Percentiles rank a stretch among this genome's conserved stretches.
phyloP scores from a whole-genome alignment of 2,329 filamentous ascomycete genomes.

The Neopestalotiopsis sp. region DNA sequence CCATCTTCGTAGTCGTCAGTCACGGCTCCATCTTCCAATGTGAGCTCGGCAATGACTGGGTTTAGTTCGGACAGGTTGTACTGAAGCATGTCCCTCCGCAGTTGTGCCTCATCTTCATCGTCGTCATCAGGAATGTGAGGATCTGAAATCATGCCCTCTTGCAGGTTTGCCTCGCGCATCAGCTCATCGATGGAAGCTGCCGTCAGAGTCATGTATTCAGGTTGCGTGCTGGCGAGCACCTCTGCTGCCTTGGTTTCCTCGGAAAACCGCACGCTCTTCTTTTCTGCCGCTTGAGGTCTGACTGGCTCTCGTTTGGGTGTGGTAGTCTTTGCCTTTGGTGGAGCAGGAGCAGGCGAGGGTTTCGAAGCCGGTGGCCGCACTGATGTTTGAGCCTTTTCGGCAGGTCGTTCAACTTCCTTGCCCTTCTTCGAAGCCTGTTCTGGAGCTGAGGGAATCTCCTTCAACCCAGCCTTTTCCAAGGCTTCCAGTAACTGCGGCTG shows the following conservation, averaged over 20 bases:
- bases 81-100: conserved; percentile 87
- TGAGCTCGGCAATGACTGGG: conserved; percentile 88
- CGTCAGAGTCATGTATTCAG: conserved; percentile 39
- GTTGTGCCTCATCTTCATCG: conserved; percentile 75
- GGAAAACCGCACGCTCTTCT: conserved; percentile 68
- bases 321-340: background rate
- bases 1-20: conserved; percentile 58
- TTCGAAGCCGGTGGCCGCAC: background rate
- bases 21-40: conserved; percentile 74
- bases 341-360: background rate
- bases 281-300: conserved; percentile 30
- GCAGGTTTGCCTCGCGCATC: conserved; percentile 60
- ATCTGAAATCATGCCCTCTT: conserved; percentile 52
- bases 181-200: conserved; percentile 59
- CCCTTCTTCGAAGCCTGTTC: conserved; percentile 20
- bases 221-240: conserved; percentile 26
- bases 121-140: conserved; percentile 76
- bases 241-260: conserved; percentile 60
- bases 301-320: background rate
- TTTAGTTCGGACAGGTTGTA: conserved; percentile 91
- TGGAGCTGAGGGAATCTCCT: conserved; percentile 43
- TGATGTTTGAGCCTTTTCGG: background rate
- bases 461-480: conserved; percentile 77
- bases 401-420: background rate
- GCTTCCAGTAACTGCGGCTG: conserved; percentile 73